Conservation (phyloP, 345 rosid genomes). For the Erysimum cheiranthoides region DNA sequence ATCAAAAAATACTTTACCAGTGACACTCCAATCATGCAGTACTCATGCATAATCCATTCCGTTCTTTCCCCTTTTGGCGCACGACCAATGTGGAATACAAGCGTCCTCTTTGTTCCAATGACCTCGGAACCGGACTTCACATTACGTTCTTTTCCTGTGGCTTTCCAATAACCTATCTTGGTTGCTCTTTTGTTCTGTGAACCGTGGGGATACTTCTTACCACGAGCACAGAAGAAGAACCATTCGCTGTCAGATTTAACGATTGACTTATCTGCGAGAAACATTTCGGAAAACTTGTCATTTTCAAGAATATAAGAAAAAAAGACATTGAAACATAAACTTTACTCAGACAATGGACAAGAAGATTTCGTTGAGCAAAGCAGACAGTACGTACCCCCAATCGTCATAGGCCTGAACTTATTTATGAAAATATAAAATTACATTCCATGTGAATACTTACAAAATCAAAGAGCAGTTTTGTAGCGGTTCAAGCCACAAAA, state of each 20-base stretch:
- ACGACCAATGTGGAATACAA: constrained; percentile 87
- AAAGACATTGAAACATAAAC: neutral
- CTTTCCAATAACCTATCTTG: constrained; percentile 86
- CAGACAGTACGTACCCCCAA: neutral
- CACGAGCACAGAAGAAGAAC: constrained; percentile 88
- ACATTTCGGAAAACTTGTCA: neutral
- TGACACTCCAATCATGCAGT: constrained; percentile 61
- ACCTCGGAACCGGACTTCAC: constrained; percentile 67
- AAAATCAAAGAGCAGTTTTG: constrained; percentile 21
- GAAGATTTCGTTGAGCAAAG: constrained; percentile 23
- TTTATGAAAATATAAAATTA: neutral
- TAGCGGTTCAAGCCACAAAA: constrained; percentile 31
- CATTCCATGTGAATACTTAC: constrained; percentile 21
- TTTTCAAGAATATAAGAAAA: neutral
- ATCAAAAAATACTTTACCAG: constrained; percentile 53
- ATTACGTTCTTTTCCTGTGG: constrained; percentile 89
- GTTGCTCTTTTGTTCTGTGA: constrained; percentile 87
- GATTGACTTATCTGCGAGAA: constrained; percentile 58
- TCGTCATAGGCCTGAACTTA: constrained; percentile 26
- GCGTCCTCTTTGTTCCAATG: constrained; percentile 91
- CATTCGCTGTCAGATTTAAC: constrained; percentile 78
- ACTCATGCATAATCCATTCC: constrained; percentile 92
- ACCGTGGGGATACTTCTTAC: constrained; percentile 91
- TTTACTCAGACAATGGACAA: constrained; percentile 14
- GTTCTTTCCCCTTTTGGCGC: constrained; percentile 90